Evolutionary conservation across 2,329 filamentous ascomycete species (phyloP), one percentile per base, ranked within the genome.

Genomic region (Stylonectria norvegica): DNA sequence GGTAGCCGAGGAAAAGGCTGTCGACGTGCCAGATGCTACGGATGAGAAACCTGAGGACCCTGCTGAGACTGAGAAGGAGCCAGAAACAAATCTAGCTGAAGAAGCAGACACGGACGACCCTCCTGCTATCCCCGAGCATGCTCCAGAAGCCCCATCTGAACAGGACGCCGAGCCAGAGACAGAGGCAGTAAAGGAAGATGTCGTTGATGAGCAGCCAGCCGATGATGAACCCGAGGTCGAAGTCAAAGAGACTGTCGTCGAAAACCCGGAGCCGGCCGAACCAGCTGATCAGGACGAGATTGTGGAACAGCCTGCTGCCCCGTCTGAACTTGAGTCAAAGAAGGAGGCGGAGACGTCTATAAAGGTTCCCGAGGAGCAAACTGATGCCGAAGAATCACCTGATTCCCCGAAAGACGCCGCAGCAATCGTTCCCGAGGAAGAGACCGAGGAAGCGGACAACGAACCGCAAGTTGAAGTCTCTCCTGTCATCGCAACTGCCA

Each of bases 361-460:
- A 35, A 36, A 42, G 16, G 20, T 11, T 25, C 25, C 37, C 28
- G 38, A 52, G 23, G 46, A 55, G 37, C 36, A 38, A 29, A 45
- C 48, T 34, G 42, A 36, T 12, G 33, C 29, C 11, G 27, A 37
- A 10, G 37, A 35, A 34, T 16, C 20, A 18, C 17, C 30, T 15
- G 28, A 9, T 15, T n/a, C 28, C 8, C n/a, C n/a, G n/a, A n/a
- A n/a, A n/a, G n/a, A n/a, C n/a, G n/a, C n/a, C n/a, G n/a, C n/a
- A n/a, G n/a, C n/a, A n/a, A n/a, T n/a, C n/a, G n/a, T n/a, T n/a
- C n/a, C n/a, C n/a, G n/a, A n/a, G n/a, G n/a, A 28, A 22, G 19
- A 32, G 27, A 33, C 25, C 17, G 42, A 40, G 8, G 30, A 32
- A 8, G n/a, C n/a, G n/a, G n/a, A n/a, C n/a, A n/a, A n/a, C n/a